A percentile compares a stretch with the other conserved stretches of the same genome.
phyloP scores from a whole-genome alignment of 1,139 yeast genomes.

The Magnusiomyces ingens region DNA sequence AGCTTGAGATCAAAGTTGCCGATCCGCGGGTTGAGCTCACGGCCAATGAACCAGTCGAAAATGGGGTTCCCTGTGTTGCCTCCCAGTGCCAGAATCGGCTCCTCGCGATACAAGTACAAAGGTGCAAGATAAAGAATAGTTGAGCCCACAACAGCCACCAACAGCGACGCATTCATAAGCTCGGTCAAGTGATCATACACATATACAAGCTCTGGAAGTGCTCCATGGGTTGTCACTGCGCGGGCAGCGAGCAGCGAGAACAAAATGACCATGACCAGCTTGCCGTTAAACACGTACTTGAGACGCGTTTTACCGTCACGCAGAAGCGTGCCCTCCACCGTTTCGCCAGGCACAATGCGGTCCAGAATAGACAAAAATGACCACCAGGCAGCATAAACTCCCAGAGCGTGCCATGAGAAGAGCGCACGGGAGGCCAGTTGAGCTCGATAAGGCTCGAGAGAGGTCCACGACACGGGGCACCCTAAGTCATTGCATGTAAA shows the following conservation, averaged over 20 bases:
- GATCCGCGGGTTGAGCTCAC: slow-evolving; percentile 88
- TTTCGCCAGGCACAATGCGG: slow-evolving; percentile 63
- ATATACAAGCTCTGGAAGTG: slow-evolving; percentile 73
- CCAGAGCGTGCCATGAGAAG: slow-evolving; percentile 44
- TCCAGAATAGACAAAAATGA: slow-evolving; percentile 57
- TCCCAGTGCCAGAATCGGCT: slow-evolving; percentile 70
- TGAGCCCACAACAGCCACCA: slow-evolving; percentile 60
- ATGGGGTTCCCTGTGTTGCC: slow-evolving; percentile 74
- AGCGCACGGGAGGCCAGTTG: slow-evolving; percentile 12
- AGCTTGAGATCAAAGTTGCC: slow-evolving; percentile 82
- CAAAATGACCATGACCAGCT: slow-evolving; percentile 46
- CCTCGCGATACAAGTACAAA: slow-evolving; percentile 49
- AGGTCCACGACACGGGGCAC: slow-evolving; percentile 29
- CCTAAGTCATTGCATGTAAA: slow-evolving; percentile 37
- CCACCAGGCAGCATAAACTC: slow-evolving; percentile 71
- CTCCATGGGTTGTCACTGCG: slow-evolving; percentile 42
- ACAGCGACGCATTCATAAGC: slow-evolving; percentile 54
- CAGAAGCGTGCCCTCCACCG: slow-evolving; percentile 57
- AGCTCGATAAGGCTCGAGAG: slow-evolving; percentile 17
- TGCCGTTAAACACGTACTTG: slow-evolving; percentile 77
- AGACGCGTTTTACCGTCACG: slow-evolving; percentile 65
- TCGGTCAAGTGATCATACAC: slow-evolving; percentile 63
- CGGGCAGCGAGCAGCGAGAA: slow-evolving; percentile 46
- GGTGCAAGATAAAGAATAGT: slow-evolving; percentile 60
- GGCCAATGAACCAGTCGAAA: slow-evolving; percentile 95